phyloP scores from a whole-genome alignment of 306 rosid genomes.

The Dalbergia cochinchinensis region DNA sequence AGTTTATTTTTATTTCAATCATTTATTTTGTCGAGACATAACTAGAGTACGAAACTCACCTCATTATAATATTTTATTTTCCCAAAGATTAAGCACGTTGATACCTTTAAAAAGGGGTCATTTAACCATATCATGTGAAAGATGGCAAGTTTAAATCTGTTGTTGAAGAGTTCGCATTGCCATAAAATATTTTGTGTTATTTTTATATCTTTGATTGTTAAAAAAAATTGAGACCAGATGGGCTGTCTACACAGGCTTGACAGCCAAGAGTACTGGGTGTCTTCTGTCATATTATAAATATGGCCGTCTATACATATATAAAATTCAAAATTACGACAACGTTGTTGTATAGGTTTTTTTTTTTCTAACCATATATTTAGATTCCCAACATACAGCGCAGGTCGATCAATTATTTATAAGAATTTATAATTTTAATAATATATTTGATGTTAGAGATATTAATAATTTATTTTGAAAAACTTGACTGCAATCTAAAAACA shows the following conservation, averaged over 20 bases:
- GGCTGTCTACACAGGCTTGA: neutral
- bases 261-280: neutral
- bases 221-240: neutral
- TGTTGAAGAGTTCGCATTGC: neutral
- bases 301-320: neutral
- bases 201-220: neutral
- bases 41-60: neutral
- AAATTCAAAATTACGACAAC: neutral
- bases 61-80: neutral
- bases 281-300: neutral
- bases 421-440: no score
- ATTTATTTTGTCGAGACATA: neutral
- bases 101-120: neutral
- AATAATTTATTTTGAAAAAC: no score
- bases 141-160: neutral
- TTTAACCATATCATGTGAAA: neutral
- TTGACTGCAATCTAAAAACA: no score
- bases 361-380: neutral
- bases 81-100: neutral
- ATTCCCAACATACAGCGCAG: neutral
- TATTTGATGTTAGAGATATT: no score
- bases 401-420: neutral
- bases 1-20: neutral
- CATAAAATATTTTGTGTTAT: neutral
- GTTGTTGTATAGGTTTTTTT: neutral